phyloP scores from a whole-genome alignment of 2,329 filamentous ascomycete species.

The Colletotrichum viniferum region DNA sequence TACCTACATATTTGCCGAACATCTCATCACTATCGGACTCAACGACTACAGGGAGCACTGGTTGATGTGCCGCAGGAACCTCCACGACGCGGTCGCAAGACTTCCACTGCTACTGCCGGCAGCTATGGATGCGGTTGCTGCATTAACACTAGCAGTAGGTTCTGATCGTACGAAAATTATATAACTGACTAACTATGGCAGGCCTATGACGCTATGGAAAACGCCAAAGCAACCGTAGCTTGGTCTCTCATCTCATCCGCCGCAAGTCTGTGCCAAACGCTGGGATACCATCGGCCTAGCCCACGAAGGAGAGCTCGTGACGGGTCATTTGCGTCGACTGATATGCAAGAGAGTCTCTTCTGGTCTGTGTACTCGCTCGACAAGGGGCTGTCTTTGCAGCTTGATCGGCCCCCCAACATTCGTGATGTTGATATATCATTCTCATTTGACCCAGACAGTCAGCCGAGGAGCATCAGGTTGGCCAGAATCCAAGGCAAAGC shows the following conservation, averaged over 20 bases:
- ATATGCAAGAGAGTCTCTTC: slow-evolving; percentile 30
- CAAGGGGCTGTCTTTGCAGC: slow-evolving; percentile 38
- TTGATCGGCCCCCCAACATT: slow-evolving; percentile 37
- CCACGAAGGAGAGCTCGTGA: background rate
- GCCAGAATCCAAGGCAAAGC: slow-evolving; percentile 33
- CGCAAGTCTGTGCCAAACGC: slow-evolving; percentile 33
- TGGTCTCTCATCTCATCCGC: slow-evolving; percentile 42
- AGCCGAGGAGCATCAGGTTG: slow-evolving; percentile 21
- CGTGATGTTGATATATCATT: slow-evolving; percentile 34
- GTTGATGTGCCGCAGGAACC: slow-evolving; percentile 29
- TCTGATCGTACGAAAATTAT: background rate
- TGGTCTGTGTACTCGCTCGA: slow-evolving; percentile 40
- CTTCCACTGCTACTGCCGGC: slow-evolving; percentile 33
- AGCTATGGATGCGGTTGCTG: slow-evolving; percentile 36
- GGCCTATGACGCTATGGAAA: slow-evolving; percentile 37
- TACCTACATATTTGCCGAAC: slow-evolving; percentile 37
- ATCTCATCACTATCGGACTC: slow-evolving; percentile 28
- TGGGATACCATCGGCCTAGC: slow-evolving; percentile 33
- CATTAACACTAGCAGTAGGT: slow-evolving; percentile 2
- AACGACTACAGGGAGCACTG: slow-evolving; percentile 27
- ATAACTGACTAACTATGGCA: slow-evolving; percentile 32
- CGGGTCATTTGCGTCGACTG: background rate
- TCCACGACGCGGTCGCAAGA: slow-evolving; percentile 18
- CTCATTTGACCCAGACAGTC: slow-evolving; percentile 16
- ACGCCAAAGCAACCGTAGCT: slow-evolving; percentile 32